Base-by-base conservation (phyloP, 2,329 filamentous ascomycete genomes). In the Calonectria ilicicola region DNA sequence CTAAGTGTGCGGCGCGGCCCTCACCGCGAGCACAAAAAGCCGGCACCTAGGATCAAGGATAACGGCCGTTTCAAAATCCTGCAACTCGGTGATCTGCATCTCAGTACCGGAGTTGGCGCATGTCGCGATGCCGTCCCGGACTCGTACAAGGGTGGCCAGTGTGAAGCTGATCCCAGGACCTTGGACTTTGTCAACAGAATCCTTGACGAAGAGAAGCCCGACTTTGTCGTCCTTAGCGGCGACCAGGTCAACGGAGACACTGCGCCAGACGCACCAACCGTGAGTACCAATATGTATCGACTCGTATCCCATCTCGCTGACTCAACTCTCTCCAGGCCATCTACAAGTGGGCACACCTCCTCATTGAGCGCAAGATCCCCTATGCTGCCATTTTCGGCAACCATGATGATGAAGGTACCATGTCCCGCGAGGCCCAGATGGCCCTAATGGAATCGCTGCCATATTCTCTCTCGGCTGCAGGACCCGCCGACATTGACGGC, bases 61-160 rank as follows among this genome's bases (percentile, higher is more conserved):
- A 95, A 97, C 81, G 97, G 96, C 35, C 95, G 93, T 78, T 98
- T 98, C 87, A 98, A 98, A 87, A 98, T 99, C 76, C 92, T 99
- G 89, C 97, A 99, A 84, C 88, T 98, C 68, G 94, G 95, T n/a
- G 97, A 99, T 85, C 86, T 98, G 73, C 97, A 99, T 84, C 86
- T 99, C 69, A 96, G 95, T 80, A 99, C 97, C 2, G 97, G 96
- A 12, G 89, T 96, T 6, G 97, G 97, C 12, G 85, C 85, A 53
- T 99, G 97, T 81, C 92, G 97, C 76, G 95, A 99, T 78, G 91
- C 95, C n/a, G 89, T 96, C 76, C 96, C 96, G 0, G 90, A 91
- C 74, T 89, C 89, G 60, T 90, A 91, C 76, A 91, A 95, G 65
- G 92, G 92, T 6, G 94, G 93, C 14, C 91, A 92, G 78, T 99